A percentile compares a stretch with the other conserved stretches of the same genome.
Conservation (phyloP, 169 alveolate species). For the Amoebophrya sp. region DNA sequence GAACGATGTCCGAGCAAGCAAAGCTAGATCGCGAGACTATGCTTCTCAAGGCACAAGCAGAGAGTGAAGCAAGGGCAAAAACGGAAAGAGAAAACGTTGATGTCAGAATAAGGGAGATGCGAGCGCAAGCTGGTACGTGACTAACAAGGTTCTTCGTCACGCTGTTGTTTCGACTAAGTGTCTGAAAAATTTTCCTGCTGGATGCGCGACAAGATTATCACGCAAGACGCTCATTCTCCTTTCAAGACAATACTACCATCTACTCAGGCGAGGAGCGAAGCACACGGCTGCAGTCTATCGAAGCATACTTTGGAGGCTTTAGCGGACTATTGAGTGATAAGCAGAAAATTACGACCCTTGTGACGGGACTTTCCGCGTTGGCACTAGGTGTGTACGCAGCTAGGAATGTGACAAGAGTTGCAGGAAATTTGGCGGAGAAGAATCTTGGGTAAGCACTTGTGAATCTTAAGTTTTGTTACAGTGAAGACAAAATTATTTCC, state of each 20-base stretch:
- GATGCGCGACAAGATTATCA: slow-evolving; percentile 43
- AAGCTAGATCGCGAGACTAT: slow-evolving; percentile 64
- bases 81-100: slow-evolving; percentile 76
- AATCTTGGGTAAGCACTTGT: neutral
- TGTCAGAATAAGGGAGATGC: slow-evolving; percentile 66
- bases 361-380: slow-evolving; percentile 59
- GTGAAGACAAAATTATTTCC: neutral
- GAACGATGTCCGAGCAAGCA: slow-evolving; percentile 52
- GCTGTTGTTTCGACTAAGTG: too few relatives aligned
- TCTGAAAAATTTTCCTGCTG: slow-evolving; percentile 65
- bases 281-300: slow-evolving; percentile 74
- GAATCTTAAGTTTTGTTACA: neutral
- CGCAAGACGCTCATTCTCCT: neutral
- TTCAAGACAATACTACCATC: neutral
- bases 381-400: slow-evolving; percentile 70
- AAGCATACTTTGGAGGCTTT: slow-evolving; percentile 40
- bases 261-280: slow-evolving; percentile 76
- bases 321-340: slow-evolving; percentile 40
- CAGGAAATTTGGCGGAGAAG: slow-evolving; percentile 53
- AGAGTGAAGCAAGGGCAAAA: slow-evolving; percentile 51
- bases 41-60: slow-evolving; percentile 58
- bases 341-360: slow-evolving; percentile 49
- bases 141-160: too few relatives aligned
- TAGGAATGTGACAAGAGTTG: slow-evolving; percentile 56
- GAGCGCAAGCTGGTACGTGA: slow-evolving; percentile 62